Conservation (phyloP, 306 rosid species). For the Begonia masoniana region DNA sequence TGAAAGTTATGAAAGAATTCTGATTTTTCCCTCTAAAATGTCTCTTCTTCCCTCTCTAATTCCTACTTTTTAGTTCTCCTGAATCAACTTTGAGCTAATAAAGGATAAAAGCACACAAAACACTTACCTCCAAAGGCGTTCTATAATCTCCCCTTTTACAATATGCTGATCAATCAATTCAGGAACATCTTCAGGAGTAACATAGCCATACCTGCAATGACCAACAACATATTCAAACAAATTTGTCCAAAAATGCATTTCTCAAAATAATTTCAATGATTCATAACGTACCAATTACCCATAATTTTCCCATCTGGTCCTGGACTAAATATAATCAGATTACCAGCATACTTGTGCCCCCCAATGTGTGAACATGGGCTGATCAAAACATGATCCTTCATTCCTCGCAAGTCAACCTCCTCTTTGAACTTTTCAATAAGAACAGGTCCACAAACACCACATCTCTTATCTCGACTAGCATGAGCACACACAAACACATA, state of each 20-base stretch:
- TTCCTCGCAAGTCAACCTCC: constrained; percentile 53
- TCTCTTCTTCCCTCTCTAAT: too few species aligned
- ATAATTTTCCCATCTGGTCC: constrained; percentile 43
- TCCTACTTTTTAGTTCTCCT: too few species aligned
- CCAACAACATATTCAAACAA: constrained; percentile 2
- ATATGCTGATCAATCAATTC: constrained; percentile 67
- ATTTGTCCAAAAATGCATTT: not conserved
- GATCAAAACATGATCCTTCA: constrained; percentile 50
- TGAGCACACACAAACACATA: constrained; percentile 84
- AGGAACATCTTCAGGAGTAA: constrained; percentile 75
- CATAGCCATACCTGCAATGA: constrained; percentile 88
- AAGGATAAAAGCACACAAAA: not conserved
- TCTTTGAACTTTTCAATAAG: constrained; percentile 50
- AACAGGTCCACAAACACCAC: constrained; percentile 93
- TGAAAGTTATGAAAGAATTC: too few species aligned
- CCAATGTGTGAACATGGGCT: constrained; percentile 74
- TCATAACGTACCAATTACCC: constrained; percentile 66
- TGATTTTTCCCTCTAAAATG: too few species aligned
- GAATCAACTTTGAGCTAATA: too few species aligned
- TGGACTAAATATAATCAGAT: constrained; percentile 54
- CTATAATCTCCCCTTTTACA: constrained; percentile 53
- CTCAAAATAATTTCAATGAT: not conserved
- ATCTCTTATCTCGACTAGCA: constrained; percentile 79
- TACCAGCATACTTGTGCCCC: constrained; percentile 91
- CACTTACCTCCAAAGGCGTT: constrained; percentile 66